phyloP scores from a whole-genome alignment of 805 yeast genomes.

The Ogataea pilisensis region DNA sequence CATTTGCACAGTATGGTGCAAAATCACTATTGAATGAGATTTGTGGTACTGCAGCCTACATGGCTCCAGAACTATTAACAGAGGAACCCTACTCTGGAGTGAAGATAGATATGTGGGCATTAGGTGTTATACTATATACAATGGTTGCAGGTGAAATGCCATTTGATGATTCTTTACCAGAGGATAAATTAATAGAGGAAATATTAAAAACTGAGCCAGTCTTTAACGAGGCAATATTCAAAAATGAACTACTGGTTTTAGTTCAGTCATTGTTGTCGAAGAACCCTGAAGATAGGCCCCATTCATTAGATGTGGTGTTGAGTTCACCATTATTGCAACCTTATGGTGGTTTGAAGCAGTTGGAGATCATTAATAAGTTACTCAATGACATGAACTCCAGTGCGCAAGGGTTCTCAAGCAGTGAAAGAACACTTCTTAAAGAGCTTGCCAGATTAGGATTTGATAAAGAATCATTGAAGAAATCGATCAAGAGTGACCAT shows the following conservation, averaged over 20 bases:
- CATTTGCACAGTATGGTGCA: conserved; percentile 24
- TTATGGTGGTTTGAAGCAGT: conserved; percentile 36
- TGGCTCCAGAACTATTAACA: conserved; percentile 89
- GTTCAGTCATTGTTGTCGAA: conserved; percentile 57
- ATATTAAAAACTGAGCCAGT: conserved; percentile 65
- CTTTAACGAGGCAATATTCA: conserved; percentile 35
- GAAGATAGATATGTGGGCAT: conserved; percentile 85
- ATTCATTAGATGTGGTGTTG: conserved; percentile 45
- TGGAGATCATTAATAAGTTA: conserved; percentile 36
- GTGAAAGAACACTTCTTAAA: conserved; percentile 61
- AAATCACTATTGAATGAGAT: conserved; percentile 60
- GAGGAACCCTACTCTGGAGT: conserved; percentile 72
- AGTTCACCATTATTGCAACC: conserved; percentile 46
- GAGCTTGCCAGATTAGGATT: conserved; percentile 58
- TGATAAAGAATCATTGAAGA: conserved; percentile 55
- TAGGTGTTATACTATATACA: conserved; percentile 86
- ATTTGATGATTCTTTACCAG: conserved; percentile 67
- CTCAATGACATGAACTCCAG: conserved; percentile 31
- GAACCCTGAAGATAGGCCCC: conserved; percentile 61
- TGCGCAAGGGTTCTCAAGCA: conserved; percentile 34
- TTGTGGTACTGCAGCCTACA: conserved; percentile 92
- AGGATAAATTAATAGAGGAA: conserved; percentile 55
- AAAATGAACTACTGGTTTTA: conserved; percentile 49
- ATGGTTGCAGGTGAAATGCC: conserved; percentile 86
- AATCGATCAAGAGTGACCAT: conserved; percentile 52